Conservation (phyloP, 306 rosid species). For the Notholithocarpus densiflorus region DNA sequence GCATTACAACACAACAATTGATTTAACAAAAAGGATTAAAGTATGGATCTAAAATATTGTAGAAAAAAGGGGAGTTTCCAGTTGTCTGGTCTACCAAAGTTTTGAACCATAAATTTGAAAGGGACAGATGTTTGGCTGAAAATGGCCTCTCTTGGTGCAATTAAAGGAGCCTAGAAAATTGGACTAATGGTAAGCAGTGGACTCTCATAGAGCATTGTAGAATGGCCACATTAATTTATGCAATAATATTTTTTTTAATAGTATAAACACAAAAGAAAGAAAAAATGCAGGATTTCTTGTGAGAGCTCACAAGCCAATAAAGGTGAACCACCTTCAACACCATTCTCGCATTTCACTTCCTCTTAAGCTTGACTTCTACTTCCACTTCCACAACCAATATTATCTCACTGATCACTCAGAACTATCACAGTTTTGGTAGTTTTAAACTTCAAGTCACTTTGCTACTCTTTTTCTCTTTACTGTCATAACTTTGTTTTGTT, state of each 20-base stretch:
- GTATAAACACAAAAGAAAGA: constrained; percentile 6
- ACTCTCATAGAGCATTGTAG: neutral
- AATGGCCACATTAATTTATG: constrained; percentile 5
- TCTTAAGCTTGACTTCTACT: too few relatives aligned
- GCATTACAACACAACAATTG: too few relatives aligned
- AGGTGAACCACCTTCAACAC: constrained; percentile 22
- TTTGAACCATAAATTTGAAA: too few relatives aligned
- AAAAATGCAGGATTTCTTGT: constrained; percentile 45
- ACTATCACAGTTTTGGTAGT: constrained; percentile 1
- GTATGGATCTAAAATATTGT: too few relatives aligned
- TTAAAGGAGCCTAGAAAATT: constrained; percentile 4
- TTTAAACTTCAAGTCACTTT: neutral
- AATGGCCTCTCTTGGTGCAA: too few relatives aligned
- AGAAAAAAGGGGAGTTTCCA: too few relatives aligned
- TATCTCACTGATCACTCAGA: constrained; percentile 4
- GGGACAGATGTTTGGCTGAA: too few relatives aligned
- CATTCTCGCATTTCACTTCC: constrained; percentile 46
- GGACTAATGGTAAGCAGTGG: neutral
- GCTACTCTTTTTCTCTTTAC: neutral
- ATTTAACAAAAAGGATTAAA: too few relatives aligned
- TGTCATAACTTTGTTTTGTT: neutral
- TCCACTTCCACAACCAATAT: neutral
- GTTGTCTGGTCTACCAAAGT: constrained; percentile 11
- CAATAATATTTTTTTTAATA: neutral
- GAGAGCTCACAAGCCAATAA: constrained; percentile 59